Evolutionary conservation across 1,284 basidiomycete genomes (phyloP), one percentile per base, ranked within the genome.

Genomic region (Cronartium quercuum): DNA sequence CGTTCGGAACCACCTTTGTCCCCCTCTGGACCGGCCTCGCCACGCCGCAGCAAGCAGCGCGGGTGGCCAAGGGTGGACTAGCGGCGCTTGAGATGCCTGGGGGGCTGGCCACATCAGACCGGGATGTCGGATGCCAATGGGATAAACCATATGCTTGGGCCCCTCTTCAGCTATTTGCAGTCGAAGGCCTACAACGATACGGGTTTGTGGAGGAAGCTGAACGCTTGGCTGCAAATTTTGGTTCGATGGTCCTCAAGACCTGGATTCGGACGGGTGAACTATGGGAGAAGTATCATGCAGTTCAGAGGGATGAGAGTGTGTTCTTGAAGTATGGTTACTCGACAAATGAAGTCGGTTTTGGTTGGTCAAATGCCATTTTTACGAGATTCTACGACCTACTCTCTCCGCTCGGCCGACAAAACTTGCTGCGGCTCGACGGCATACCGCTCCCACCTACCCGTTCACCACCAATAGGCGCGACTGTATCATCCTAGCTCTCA

Each of bases 211-310:
- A 18, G 9, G 18, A 18, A 18, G 62, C 62, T 34, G 34, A 71
- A 29, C 34, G 69, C 55, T 44, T 71, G 29, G 69, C 69, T 9
- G 42, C 47, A 5, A 71, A 71, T 29, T 71, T 71, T 34, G 44
- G 18, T 18, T 71, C 61, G 9, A 71, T 65, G 61, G 69, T 71
- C 60, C 62, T 71, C n/a, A 71, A 71, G 38, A 42, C 44, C 42
- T 71, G 69, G 69, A 29, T 47, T n/a, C 12, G 18, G 34, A 51
- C 61, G 5, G 62, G 62, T n/a, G 38, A 47, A 13, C 38, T 71
- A 6, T 71, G 69, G 69, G 69, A 71, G 47, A 71, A 71, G 62
- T 71, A 71, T 34, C 34, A 71, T 55, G 69, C 44, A 15, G 15
- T 37, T 5, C 47, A 65, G 24, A 37, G 69, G 6, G 38, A 71